Evolutionary conservation across 768 basidiomycete genomes (phyloP), one percentile per base, ranked within the genome.

Genomic region (Auriculariales sp.): DNA sequence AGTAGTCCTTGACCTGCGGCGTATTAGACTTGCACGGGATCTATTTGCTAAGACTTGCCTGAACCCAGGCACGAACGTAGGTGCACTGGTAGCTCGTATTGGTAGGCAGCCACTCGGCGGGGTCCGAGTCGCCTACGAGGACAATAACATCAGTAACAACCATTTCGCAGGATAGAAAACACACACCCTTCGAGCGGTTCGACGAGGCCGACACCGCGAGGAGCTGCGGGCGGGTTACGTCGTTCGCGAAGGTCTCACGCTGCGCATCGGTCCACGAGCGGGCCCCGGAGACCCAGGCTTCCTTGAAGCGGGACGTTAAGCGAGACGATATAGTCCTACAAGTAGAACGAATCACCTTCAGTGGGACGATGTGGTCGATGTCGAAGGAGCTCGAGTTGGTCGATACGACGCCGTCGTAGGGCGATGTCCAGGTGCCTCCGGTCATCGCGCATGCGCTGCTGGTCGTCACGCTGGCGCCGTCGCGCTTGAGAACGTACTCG

Each of bases 221-320:
- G 3, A 78, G 65, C 59, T 77, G 75, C 4, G 76, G 76, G 24
- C 74, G 66, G 2, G 68, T 71, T 39, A 78, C 58, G 49, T 78
- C 77, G 54, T 77, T 78, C 9, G 77, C 75, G 49, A 70, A 73
- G 0, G 70, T 63, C 53, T 76, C 68, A 28, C 76, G 68, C 52
- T 71, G 69, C 1, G 69, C 71, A 31, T 54, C 57, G 12, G 74
- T 73, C 77, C 77, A 78, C 34, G 56, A 51, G 7, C 71, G 63
- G 12, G 76, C 77, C 19, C 76, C 77, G 6, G 74, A 75, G 0
- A 77, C 54, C 76, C 76, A 77, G 0, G 76, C 76, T 61, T 76
- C 73, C 54, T 75, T 77, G 47, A n/a, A n/a, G n/a, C n/a, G n/a
- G n/a, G n/a, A n/a, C n/a, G n/a, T n/a, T n/a, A n/a, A 76, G 60